Conservation (phyloP, 768 basidiomycete species). For the Mrakia hoshinonis region DNA sequence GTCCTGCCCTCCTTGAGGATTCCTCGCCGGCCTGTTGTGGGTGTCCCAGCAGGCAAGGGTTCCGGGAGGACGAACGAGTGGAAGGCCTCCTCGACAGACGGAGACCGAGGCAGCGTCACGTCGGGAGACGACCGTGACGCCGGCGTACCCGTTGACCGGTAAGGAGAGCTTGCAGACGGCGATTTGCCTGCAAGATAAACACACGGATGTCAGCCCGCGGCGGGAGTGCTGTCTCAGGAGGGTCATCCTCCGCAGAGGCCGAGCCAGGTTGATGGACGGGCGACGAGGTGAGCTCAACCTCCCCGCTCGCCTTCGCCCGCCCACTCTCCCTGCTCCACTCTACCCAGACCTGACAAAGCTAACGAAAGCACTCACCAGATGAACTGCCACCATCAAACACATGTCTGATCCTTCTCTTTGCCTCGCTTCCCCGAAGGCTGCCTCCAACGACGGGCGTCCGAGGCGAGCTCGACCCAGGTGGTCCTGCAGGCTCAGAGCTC, state of each 20-base stretch:
- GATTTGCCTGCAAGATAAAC: neutral
- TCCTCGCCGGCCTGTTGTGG: neutral
- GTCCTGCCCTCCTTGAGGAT: slow-evolving; percentile 60
- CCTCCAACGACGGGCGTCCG: neutral
- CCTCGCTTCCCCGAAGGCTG: neutral
- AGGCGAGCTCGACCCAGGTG: neutral
- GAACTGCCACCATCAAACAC: neutral
- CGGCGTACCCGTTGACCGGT: neutral
- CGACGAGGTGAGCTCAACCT: neutral
- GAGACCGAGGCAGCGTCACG: neutral
- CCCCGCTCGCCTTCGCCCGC: neutral
- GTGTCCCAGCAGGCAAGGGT: slow-evolving; percentile 11
- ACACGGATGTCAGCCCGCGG: no score
- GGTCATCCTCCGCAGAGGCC: no score
- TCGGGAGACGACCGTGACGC: slow-evolving; percentile 4
- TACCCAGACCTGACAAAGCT: neutral
- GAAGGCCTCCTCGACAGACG: neutral
- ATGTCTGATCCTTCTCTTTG: neutral
- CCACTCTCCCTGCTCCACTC: neutral
- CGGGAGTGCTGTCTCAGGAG: no score
- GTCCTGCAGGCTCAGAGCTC: neutral
- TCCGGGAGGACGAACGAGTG: slow-evolving; percentile 13
- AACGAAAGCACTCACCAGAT: neutral
- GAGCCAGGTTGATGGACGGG: neutral
- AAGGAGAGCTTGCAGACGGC: neutral